These are phyloP conservation scores for Orbilia blumenaviensis DNA, from an alignment of 2,329 filamentous ascomycete genomes.

Conservation along the genomic window DNA sequence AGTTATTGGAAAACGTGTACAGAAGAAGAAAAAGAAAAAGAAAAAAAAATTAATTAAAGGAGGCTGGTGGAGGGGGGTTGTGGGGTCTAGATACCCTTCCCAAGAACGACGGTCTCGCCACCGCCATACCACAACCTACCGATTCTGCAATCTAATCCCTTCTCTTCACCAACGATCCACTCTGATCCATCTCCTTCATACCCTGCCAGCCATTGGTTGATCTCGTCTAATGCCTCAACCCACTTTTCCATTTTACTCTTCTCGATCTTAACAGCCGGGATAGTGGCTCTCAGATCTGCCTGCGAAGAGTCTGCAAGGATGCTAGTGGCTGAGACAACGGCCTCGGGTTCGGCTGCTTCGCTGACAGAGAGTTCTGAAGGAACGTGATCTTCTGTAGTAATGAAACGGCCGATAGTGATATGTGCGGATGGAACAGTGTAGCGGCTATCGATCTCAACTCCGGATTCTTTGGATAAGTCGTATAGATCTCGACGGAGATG, in stretches of 20 bases:
- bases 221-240: constrained; percentile 74
- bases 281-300: constrained; percentile 58
- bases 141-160: constrained; percentile 77
- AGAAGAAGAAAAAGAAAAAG: neutral
- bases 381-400: constrained; percentile 72
- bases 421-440: constrained; percentile 92
- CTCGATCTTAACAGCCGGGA: constrained; percentile 59
- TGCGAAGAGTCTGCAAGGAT: constrained; percentile 48
- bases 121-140: constrained; percentile 88
- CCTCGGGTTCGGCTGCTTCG: constrained; percentile 62
- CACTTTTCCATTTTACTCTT: constrained; percentile 70
- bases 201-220: constrained; percentile 77
- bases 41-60: too few relatives aligned
- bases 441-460: constrained; percentile 76
- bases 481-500: constrained; percentile 85
- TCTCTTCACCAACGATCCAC: constrained; percentile 89
- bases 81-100: constrained; percentile 44
- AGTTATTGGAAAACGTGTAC: neutral
- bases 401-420: constrained; percentile 84
- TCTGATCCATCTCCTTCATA: constrained; percentile 72
- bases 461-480: constrained; percentile 68
- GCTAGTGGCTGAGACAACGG: constrained; percentile 26
- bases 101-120: constrained; percentile 71
- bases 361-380: constrained; percentile 55
- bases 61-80: too few relatives aligned